Evolutionary conservation across 306 rosid species (phyloP).

Genomic region (Trifolium repens): DNA sequence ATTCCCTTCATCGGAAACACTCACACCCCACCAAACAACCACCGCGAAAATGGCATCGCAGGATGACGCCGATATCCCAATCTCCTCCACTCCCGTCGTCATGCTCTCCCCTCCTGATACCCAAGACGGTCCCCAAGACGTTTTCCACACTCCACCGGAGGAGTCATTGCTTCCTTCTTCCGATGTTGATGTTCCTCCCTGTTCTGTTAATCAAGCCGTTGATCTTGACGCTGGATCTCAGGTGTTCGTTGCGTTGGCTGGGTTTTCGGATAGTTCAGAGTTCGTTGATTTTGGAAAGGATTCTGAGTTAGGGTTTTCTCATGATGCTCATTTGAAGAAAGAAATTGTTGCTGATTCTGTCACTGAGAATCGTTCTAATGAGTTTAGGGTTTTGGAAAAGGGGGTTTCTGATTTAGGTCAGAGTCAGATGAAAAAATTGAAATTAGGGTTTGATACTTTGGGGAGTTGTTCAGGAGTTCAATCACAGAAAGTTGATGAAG

Average conservation of each 20-base stretch:
- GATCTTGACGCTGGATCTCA: neutral
- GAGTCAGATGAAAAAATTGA: constrained; percentile 41
- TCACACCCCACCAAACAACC: neutral
- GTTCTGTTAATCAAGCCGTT: neutral
- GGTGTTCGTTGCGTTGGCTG: constrained; percentile 13
- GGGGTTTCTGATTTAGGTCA: constrained; percentile 34
- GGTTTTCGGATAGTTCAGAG: constrained; percentile 2
- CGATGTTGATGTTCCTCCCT: neutral
- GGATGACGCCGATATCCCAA: neutral
- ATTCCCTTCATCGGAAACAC: no score
- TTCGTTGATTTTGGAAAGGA: constrained; percentile 47
- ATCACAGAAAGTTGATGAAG: no score
- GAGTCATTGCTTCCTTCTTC: constrained; percentile 35
- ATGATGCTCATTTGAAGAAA: neutral
- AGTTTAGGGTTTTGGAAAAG: constrained; percentile 10
- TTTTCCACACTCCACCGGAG: constrained; percentile 66
- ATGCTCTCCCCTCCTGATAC: constrained; percentile 51
- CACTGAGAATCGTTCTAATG: neutral
- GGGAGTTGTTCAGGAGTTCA: no score
- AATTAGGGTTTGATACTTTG: neutral
- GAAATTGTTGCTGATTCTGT: neutral
- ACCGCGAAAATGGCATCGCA: neutral
- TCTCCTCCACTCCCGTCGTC: constrained; percentile 14
- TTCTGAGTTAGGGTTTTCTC: constrained; percentile 44
- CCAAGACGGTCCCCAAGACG: constrained; percentile 42